Evolutionary conservation across 495 filamentous ascomycete species (phyloP).

Genomic region (Talaromyces proteolyticus): DNA sequence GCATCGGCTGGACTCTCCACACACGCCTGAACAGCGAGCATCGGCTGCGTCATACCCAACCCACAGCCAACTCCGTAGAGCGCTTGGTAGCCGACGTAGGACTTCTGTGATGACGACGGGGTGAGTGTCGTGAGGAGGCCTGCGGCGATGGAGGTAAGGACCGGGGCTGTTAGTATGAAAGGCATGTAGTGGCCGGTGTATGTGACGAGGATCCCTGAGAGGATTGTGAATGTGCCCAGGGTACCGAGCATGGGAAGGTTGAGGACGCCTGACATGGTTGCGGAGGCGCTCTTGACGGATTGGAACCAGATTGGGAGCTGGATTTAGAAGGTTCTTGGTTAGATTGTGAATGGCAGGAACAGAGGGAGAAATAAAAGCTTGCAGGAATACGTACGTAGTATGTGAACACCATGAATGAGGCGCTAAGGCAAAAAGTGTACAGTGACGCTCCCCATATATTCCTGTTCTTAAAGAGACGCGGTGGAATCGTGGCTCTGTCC

Average conservation of each 20-base stretch:
- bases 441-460: not conserved
- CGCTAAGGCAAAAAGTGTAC: constrained; percentile 1
- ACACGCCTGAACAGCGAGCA: constrained; percentile 2
- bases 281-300: constrained; percentile 12
- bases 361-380: no score
- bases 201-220: constrained; percentile 13
- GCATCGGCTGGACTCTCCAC: not conserved
- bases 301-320: constrained; percentile 6
- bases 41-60: not conserved
- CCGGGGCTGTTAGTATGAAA: constrained; percentile 42
- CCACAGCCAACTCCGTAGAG: not conserved
- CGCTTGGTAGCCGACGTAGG: not conserved
- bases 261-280: constrained; percentile 22
- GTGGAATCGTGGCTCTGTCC: not conserved
- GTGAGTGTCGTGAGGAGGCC: not conserved
- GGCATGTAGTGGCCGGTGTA: constrained; percentile 36
- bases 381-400: no score
- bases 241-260: constrained; percentile 19
- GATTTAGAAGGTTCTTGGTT: constrained; percentile 12
- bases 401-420: constrained; percentile 29
- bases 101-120: not conserved
- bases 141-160: constrained; percentile 16
- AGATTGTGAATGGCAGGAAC: not conserved
- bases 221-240: constrained; percentile 11
- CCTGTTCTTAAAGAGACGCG: constrained; percentile 1